Evolutionary conservation across 2,329 filamentous ascomycete genomes (phyloP), one percentile per base, ranked within the genome.

Genomic region (Ceratocystis variospora): DNA sequence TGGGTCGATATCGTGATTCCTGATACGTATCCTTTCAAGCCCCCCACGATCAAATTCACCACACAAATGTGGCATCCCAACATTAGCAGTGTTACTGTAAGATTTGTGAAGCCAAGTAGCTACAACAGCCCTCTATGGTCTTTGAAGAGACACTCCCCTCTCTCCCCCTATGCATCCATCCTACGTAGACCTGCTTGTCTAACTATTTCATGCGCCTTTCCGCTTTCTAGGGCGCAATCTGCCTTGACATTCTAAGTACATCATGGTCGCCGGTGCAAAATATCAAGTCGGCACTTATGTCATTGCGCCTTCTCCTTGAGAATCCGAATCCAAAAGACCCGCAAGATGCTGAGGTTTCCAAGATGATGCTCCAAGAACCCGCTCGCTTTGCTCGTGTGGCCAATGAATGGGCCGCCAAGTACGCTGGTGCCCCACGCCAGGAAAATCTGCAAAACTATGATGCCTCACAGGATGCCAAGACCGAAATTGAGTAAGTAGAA

Each of bases 21-120:
- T 0, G 83, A 83, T 69, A 88, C 89, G 71, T 99, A 99, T 73
- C 94, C 94, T 0, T 99, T 99, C 79, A 88, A 91, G 71, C 90
- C 93, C 3, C 94, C 94, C 3, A 76, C 84, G 68, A 97, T 99
- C 88, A 87, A 85, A 72, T 97, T 97, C 73, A 83, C 87, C 70
- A 99, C 94, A 70, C 92, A 87, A 76, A 87, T 97, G 71, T 99
- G 92, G 92, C 94, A 99, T 75, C 94, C 94, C 44, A 99, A 99
- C 73, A 85, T 99, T 77, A 95, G 89, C 80, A 93, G 88, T 72
- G 88, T 94, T 74, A 96, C 92, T 50, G 91, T 96, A 78, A 73
- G 86, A 80, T 19, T 10, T 17, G 12, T 44, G n/a, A 33, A 5
- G 22, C 37, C n/a, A 5, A 48, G 12, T 48, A 12, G n/a, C 12